These are phyloP conservation scores for Dissophora globulifera DNA, from an alignment of 192 early-diverging fungal genomes.

Conservation along the genomic window DNA sequence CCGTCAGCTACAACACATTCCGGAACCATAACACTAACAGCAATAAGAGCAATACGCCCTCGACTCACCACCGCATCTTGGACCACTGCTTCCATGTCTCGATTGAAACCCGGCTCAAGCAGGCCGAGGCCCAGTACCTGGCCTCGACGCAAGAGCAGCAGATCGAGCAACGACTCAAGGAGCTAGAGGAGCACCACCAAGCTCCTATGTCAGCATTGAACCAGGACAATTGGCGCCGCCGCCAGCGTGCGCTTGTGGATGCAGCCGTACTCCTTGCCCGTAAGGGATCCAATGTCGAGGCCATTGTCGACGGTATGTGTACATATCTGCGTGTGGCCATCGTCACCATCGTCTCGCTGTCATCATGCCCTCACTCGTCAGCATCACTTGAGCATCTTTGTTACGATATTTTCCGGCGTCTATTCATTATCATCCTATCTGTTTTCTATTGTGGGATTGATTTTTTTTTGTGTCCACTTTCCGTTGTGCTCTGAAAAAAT, in stretches of 20 bases:
- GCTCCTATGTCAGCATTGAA: slow-evolving; percentile 42
- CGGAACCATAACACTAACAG: neutral
- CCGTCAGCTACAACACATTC: neutral
- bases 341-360: no score
- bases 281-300: slow-evolving; percentile 63
- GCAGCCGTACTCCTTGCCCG: slow-evolving; percentile 54
- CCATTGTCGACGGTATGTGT: slow-evolving; percentile 62
- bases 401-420: no score
- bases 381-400: no score
- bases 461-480: slow-evolving; percentile 1
- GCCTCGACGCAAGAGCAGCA: slow-evolving; percentile 43
- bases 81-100: slow-evolving; percentile 65
- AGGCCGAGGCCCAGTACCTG: slow-evolving; percentile 55
- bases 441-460: no score
- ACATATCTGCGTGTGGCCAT: slow-evolving; percentile 20
- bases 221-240: slow-evolving; percentile 42
- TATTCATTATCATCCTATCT: no score
- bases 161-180: slow-evolving; percentile 39
- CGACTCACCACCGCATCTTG: slow-evolving; percentile 64
- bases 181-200: slow-evolving; percentile 53
- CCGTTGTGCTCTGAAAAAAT: slow-evolving; percentile 8
- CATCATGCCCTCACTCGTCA: no score
- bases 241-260: slow-evolving; percentile 44
- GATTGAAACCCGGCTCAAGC: slow-evolving; percentile 63
- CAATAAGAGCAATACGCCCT: slow-evolving; percentile 29